These are phyloP conservation scores for Xylaria sp. DNA, from an alignment of 2,329 filamentous ascomycete species.

Conservation along the genomic window DNA sequence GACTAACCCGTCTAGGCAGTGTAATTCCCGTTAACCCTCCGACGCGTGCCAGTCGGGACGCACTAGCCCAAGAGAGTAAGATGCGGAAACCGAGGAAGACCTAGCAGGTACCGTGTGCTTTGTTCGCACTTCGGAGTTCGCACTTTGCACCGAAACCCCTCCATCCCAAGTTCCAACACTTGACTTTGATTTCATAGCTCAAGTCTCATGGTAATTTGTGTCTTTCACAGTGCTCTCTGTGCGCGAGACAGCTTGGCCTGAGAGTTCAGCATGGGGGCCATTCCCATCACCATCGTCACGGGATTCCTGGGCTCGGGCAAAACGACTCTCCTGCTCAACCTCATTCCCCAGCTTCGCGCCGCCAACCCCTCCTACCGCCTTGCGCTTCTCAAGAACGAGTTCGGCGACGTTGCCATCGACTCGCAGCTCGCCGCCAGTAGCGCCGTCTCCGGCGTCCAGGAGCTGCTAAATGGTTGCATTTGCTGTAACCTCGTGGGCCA, in stretches of 20 bases:
- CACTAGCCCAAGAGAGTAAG: no score
- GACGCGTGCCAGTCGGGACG: no score
- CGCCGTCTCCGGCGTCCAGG: conserved; percentile 82
- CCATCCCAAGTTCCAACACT: no score
- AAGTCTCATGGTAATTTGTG: neutral
- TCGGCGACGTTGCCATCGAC: conserved; percentile 90
- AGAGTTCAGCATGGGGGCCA: conserved; percentile 52
- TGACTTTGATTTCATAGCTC: neutral
- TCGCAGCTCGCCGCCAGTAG: conserved; percentile 79
- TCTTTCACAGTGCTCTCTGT: no score
- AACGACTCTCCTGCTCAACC: conserved; percentile 90
- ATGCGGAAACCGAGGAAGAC: no score
- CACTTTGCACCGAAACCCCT: no score
- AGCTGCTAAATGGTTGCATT: conserved; percentile 94
- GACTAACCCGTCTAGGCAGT: no score
- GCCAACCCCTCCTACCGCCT: conserved; percentile 72
- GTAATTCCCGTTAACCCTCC: no score
- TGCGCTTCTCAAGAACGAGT: conserved; percentile 95
- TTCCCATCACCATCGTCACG: conserved; percentile 90
- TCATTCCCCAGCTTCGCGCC: conserved; percentile 82
- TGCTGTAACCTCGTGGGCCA: conserved; percentile 98
- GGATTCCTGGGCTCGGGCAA: conserved; percentile 96
- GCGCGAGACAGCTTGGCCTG: neutral
- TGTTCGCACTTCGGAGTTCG: no score
- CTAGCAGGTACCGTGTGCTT: no score